Evolutionary conservation across 805 yeast species (phyloP).

Genomic region (Starmerella asiatica): DNA sequence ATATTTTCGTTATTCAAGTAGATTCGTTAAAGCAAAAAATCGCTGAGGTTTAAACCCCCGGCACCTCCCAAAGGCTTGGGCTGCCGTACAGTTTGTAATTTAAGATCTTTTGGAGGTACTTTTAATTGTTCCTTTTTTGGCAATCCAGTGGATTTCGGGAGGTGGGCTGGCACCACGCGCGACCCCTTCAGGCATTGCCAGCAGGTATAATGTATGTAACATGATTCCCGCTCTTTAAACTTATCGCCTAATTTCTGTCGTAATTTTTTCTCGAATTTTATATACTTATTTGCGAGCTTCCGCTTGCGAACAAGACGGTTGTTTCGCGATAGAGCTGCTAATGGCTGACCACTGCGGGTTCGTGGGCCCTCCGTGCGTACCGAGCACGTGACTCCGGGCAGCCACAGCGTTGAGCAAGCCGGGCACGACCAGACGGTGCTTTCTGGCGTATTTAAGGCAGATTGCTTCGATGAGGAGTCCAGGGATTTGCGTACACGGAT

Average conservation of each 20-base stretch:
- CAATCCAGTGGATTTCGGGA: neutral
- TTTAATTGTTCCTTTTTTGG: neutral
- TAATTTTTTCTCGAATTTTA: slow-evolving; percentile 1
- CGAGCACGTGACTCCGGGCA: slow-evolving; percentile 18
- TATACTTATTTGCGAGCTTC: neutral
- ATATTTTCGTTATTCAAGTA: neutral
- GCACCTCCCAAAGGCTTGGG: neutral
- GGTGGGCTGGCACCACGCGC: neutral
- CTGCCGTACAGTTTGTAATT: too few relatives aligned
- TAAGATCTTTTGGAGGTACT: neutral
- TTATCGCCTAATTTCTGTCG: neutral
- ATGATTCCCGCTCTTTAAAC: neutral
- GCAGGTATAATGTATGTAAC: neutral
- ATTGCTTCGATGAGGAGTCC: neutral
- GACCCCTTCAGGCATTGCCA: neutral
- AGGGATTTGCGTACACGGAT: neutral
- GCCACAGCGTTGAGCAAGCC: slow-evolving; percentile 10
- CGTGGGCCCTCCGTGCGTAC: too few relatives aligned
- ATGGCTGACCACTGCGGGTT: too few relatives aligned
- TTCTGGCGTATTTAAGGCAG: neutral
- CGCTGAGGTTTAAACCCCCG: slow-evolving; percentile 1
- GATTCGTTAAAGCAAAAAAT: slow-evolving; percentile 1
- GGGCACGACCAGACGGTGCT: slow-evolving; percentile 10
- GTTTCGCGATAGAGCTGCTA: slow-evolving; percentile 1
- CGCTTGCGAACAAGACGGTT: neutral